These are phyloP conservation scores for Jamesozyma lodderae DNA, from an alignment of 805 yeast genomes.

Conservation along the genomic window DNA sequence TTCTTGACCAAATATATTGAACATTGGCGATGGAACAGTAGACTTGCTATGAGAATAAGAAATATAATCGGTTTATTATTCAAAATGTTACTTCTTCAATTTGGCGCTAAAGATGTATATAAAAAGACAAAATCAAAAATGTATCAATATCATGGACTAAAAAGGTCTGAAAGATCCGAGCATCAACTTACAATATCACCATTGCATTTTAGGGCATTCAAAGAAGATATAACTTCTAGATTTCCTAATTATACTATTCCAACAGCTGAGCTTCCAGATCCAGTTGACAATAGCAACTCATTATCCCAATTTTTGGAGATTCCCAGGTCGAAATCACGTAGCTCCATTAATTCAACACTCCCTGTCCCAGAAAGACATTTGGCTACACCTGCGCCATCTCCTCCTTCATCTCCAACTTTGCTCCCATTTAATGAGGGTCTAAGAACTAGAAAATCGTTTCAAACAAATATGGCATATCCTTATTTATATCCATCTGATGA, in stretches of 20 bases:
- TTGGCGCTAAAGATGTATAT: conserved; percentile 47
- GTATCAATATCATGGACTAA: conserved; percentile 32
- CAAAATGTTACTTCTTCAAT: conserved; percentile 46
- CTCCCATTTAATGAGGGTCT: conserved; percentile 13
- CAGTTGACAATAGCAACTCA: conserved; percentile 42
- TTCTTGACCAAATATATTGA: conserved; percentile 45
- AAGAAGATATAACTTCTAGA: conserved; percentile 63
- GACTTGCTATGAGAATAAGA: conserved; percentile 41
- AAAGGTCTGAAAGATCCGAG: conserved; percentile 18
- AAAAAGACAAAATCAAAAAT: conserved; percentile 40
- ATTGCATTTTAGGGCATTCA: conserved; percentile 71
- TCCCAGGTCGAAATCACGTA: conserved; percentile 40
- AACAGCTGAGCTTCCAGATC: conserved; percentile 37
- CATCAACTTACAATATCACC: conserved; percentile 54
- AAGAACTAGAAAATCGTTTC: conserved; percentile 47
- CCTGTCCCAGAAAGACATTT: conserved; percentile 33
- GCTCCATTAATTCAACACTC: conserved; percentile 23
- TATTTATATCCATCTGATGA: conserved; percentile 49
- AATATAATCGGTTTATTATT: conserved; percentile 45
- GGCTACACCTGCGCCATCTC: conserved; percentile 86
- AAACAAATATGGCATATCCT: conserved; percentile 60
- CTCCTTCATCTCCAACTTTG: conserved; percentile 45
- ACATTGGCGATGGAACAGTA: conserved; percentile 54
- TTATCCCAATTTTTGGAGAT: conserved; percentile 50
- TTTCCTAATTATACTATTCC: conserved; percentile 65